Conservation (phyloP, 805 yeast species). For the Candida adriatica region DNA sequence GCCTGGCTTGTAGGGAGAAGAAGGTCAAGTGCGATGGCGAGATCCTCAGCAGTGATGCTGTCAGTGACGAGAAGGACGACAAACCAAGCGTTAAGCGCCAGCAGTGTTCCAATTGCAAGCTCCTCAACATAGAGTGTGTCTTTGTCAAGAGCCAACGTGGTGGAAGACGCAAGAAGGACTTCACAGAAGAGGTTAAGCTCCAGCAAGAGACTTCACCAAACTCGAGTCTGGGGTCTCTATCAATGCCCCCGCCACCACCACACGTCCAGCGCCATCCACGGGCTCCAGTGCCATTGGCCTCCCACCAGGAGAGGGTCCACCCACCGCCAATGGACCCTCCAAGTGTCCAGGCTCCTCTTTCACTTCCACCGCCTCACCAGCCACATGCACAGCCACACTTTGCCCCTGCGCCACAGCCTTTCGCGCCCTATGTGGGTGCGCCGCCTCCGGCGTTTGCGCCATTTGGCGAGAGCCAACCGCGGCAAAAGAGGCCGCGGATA, state of each 20-base stretch:
- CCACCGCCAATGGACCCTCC: no score
- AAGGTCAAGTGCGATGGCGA: constrained; percentile 66
- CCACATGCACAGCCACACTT: no score
- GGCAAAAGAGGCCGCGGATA: no score
- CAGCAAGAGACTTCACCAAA: no score
- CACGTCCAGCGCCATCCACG: constrained; percentile 1
- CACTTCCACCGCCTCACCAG: no score
- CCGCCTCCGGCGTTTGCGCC: no score
- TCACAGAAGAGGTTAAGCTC: no score
- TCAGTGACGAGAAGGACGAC: not conserved
- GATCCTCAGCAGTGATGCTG: constrained; percentile 22
- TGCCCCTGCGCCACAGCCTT: no score
- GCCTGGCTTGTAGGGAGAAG: constrained; percentile 57
- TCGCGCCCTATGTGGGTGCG: no score
- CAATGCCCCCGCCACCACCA: constrained; percentile 3
- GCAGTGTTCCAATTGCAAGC: constrained; percentile 44
- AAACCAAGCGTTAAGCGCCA: constrained; percentile 21
- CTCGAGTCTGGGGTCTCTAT: not conserved
- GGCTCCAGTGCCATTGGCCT: no score
- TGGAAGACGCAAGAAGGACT: constrained; percentile 34
- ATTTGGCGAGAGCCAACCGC: constrained; percentile 1
- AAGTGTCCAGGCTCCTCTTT: no score
- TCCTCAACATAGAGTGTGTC: constrained; percentile 41
- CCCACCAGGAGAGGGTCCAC: no score
- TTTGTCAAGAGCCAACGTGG: constrained; percentile 54